A percentile compares a stretch with the other conserved stretches of the same genome.
Conservation (phyloP, 805 yeast species). For the Kazachstania psychrophila region DNA sequence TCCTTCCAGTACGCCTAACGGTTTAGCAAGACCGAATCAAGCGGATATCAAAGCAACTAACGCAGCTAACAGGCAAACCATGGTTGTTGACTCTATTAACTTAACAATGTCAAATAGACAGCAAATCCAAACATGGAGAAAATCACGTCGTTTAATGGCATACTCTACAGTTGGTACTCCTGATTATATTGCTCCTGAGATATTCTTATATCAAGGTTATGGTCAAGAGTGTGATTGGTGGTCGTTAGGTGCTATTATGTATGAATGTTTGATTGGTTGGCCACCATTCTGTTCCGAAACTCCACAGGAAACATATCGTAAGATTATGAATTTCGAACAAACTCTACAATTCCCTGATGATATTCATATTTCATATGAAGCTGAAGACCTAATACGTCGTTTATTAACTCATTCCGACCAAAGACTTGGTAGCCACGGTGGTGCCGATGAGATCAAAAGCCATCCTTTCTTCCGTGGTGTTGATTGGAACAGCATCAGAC, state of each 20-base stretch:
- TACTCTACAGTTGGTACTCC: slow-evolving; percentile 96
- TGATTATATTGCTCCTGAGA: slow-evolving; percentile 93
- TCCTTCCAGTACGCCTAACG: slow-evolving; percentile 16
- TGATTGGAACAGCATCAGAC: slow-evolving; percentile 82
- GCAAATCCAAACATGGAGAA: slow-evolving; percentile 94
- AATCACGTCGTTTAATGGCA: slow-evolving; percentile 85
- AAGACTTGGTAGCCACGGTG: slow-evolving; percentile 80
- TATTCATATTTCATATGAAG: slow-evolving; percentile 78
- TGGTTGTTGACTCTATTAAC: slow-evolving; percentile 90
- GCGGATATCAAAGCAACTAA: slow-evolving; percentile 9
- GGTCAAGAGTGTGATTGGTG: slow-evolving; percentile 99
- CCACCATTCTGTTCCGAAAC: slow-evolving; percentile 95
- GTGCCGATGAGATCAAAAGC: slow-evolving; percentile 80
- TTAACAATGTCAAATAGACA: slow-evolving; percentile 91
- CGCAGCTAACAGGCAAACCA: slow-evolving; percentile 49
- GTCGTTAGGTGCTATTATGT: slow-evolving; percentile 95
- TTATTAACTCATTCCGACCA: slow-evolving; percentile 70
- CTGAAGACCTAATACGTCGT: slow-evolving; percentile 75
- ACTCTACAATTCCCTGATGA: slow-evolving; percentile 85
- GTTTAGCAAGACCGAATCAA: slow-evolving; percentile 32
- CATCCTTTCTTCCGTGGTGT: slow-evolving; percentile 96
- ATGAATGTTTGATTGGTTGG: slow-evolving; percentile 93
- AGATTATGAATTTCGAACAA: slow-evolving; percentile 86
- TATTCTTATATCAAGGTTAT: slow-evolving; percentile 84
- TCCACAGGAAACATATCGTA: slow-evolving; percentile 87